Evolutionary conservation across 441 rosid genomes (phyloP).

Genomic region (Euphorbia corollata): DNA sequence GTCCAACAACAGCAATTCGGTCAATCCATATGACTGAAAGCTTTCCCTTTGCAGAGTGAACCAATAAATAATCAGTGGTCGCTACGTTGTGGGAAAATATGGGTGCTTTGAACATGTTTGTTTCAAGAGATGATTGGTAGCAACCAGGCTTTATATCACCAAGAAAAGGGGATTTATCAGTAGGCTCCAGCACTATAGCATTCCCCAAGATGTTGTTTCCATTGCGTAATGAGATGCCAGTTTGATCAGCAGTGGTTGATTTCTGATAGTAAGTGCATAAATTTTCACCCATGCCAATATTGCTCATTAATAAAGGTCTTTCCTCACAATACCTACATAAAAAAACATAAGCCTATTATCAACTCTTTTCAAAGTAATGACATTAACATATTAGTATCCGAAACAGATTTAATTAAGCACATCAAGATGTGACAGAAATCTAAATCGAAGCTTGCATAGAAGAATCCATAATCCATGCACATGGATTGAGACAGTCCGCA

Average conservation of each 20-base stretch:
- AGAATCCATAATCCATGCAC: background rate
- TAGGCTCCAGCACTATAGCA: constrained; percentile 65
- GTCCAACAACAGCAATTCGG: constrained; percentile 84
- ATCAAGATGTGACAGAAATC: background rate
- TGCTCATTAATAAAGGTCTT: constrained; percentile 85
- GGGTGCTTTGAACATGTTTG: constrained; percentile 96
- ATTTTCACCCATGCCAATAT: constrained; percentile 96
- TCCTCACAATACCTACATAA: constrained; percentile 86
- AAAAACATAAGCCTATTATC: background rate
- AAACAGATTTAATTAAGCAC: background rate
- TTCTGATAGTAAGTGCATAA: constrained; percentile 92
- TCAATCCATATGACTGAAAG: constrained; percentile 90
- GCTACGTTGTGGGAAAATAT: constrained; percentile 77
- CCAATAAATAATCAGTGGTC: constrained; percentile 79
- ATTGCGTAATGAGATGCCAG: constrained; percentile 43
- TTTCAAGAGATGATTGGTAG: constrained; percentile 78
- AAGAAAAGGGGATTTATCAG: constrained; percentile 93
- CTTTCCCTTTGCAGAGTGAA: constrained; percentile 94
- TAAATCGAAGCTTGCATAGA: background rate
- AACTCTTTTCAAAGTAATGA: constrained; percentile 1
- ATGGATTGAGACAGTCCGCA: background rate
- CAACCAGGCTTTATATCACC: constrained; percentile 85
- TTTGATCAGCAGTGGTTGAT: constrained; percentile 69
- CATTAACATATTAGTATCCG: background rate
- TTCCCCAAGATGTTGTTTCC: constrained; percentile 64